phyloP scores from a whole-genome alignment of 2,329 filamentous ascomycete species.

The Alternaria consortialis region DNA sequence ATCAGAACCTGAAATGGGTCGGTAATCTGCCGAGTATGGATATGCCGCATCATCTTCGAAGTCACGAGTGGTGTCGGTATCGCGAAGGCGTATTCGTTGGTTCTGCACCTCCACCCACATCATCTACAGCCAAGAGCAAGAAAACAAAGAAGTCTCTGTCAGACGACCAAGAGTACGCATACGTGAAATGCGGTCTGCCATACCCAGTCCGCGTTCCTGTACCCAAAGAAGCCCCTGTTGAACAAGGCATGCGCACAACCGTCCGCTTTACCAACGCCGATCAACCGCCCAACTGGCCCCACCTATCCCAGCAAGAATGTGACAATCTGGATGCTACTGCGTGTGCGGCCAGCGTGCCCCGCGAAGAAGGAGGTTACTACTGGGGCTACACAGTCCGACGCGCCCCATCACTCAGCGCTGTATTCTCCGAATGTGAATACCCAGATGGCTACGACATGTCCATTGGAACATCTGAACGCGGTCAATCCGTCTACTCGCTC shows the following conservation, averaged over 20 bases:
- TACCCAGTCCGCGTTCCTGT: conserved; percentile 63
- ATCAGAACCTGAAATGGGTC: conserved; percentile 78
- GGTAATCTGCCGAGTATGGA: conserved; percentile 80
- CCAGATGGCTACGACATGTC: conserved; percentile 83
- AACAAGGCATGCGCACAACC: conserved; percentile 76
- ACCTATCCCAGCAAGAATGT: conserved; percentile 31
- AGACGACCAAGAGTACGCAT: conserved; percentile 38
- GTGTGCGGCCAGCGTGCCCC: conserved; percentile 73
- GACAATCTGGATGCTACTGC: conserved; percentile 61
- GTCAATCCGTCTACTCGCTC: conserved; percentile 58
- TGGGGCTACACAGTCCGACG: conserved; percentile 82
- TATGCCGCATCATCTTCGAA: conserved; percentile 83
- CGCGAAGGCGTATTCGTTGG: conserved; percentile 76
- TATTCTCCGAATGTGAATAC: conserved; percentile 80
- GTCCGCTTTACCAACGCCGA: conserved; percentile 66
- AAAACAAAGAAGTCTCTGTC: conserved; percentile 51
- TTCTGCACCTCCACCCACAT: conserved; percentile 18
- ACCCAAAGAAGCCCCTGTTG: conserved; percentile 59
- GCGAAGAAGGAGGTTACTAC: conserved; percentile 81
- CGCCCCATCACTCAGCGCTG: conserved; percentile 70
- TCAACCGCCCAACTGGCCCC: conserved; percentile 47
- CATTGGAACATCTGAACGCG: conserved; percentile 84
- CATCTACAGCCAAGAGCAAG: conserved; percentile 50
- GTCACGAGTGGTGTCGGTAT: conserved; percentile 80
- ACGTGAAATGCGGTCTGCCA: conserved; percentile 62